Evolutionary conservation across 1,284 basidiomycete genomes (phyloP), one percentile per base, ranked within the genome.

Genomic region (Agroathelia rolfsii): DNA sequence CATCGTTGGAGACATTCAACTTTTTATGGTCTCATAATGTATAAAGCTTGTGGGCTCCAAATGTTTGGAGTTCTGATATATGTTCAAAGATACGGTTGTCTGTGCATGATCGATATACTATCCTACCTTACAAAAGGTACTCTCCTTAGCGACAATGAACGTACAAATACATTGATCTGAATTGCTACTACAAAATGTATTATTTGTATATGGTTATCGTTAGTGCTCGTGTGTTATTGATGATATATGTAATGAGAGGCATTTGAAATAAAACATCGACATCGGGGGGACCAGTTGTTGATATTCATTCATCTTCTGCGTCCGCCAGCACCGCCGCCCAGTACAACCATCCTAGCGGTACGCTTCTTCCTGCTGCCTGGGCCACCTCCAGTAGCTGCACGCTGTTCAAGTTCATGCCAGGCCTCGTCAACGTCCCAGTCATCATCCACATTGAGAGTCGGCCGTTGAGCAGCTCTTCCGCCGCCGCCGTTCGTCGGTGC

Each of bases 381-480:
- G 12, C 50, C 52, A 20, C 62, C 58, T 18, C 51, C 57, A 14
- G 52, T 48, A 16, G 56, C 55, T 22, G 52, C 59, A 34, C 62
- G 57, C 42, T 70, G 67, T 57, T 87, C 82, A 23, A 89, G 62
- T 44, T 87, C 84, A 49, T 83, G 75, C 79, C 83, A 90, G 12
- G 79, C 79, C 29, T 66, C 68, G 45, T 87, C 85, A 24, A 87
- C 58, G 49, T 87, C 82, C 76, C 74, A 82, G 40, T 80, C 81
- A 39, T 82, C 75, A 32, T 64, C 62, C 24, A 49, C 51, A 29
- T 61, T 61, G 33, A 43, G 53, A 32, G 52, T 56, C 35, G 39
- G 38, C 33, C 40, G 47, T 30, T 41, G 48, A 34, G 22, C 38
- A 30, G 50, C 41, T 25, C 26, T 22, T 27, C n/a, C 30, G 37